Evolutionary conservation across 495 filamentous ascomycete genomes (phyloP), one percentile per base, ranked within the genome.

Genomic region (Talaromyces liani): DNA sequence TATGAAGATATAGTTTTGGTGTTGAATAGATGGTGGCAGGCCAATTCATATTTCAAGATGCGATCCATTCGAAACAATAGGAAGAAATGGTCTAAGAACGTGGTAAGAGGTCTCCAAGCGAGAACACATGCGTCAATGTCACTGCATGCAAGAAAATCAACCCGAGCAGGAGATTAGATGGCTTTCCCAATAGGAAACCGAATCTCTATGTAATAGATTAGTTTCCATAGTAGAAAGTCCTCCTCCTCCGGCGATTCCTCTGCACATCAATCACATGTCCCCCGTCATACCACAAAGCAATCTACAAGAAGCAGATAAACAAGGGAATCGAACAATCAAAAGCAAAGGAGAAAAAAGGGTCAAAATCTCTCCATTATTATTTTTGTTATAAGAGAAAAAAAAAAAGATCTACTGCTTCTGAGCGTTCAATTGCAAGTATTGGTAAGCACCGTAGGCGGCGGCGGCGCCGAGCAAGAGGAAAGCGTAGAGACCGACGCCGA

Each of bases 401-500:
- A 18, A 49, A 49, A 49, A 18, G n/a, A 25, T 77, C 20, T 56
- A 61, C 41, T 61, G 34, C 36, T 45, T 62, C 47, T 62, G 33
- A 33, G 60, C n/a, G 24, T 54, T 49, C 45, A 62, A 54, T 79
- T 92, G 85, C 61, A 95, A 71, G 82, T 95, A 96, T 77, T 95
- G 87, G 82, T 92, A 98, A 63, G 86, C 92, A 67, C 80, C 86
- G 75, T 89, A 97, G 60, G 90, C 94, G 70, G 87, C 69, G 25
- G 85, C 77, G 66, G 84, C 92, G 65, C 94, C 94, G 65, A 93
- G 70, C 56, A 95, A 77, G 67, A 98, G 70, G 65, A 96, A 65
- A 62, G 87, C 90, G 77, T 98, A 98, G 66, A 97, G 77, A 56
- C 88, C 88, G 70, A 94, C 75, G 68, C 92, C 91, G 69, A 91